phyloP scores from a whole-genome alignment of 306 rosid genomes.

The Cucurbita pepo region DNA sequence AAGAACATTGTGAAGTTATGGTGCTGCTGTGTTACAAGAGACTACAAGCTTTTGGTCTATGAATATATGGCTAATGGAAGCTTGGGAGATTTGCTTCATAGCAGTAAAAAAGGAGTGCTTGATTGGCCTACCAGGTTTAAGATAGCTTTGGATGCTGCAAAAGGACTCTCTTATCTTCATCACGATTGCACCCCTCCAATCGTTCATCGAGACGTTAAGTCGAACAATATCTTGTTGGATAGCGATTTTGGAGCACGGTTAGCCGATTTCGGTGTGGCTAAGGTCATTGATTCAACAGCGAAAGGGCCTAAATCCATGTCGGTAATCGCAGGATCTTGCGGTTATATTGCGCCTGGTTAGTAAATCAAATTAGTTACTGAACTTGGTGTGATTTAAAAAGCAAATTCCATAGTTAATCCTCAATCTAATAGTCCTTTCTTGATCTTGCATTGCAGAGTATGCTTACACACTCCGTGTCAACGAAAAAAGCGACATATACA shows the following conservation, averaged over 20 bases:
- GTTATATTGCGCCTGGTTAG: conserved; percentile 92
- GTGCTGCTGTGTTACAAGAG: conserved; percentile 76
- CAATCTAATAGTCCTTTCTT: not conserved
- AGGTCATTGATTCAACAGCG: conserved; percentile 58
- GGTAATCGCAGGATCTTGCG: conserved; percentile 79
- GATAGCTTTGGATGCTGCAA: conserved; percentile 76
- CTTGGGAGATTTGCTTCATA: conserved; percentile 66
- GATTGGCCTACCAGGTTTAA: conserved; percentile 90
- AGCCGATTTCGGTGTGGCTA: conserved; percentile 91
- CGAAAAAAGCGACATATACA: conserved; percentile 89
- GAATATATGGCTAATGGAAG: conserved; percentile 86
- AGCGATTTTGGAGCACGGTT: conserved; percentile 61
- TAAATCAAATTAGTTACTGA: not conserved
- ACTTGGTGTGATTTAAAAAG: not conserved
- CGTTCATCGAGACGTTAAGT: conserved; percentile 75
- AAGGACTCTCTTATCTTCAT: conserved; percentile 75
- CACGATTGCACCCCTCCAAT: conserved; percentile 75
- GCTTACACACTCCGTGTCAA: conserved; percentile 86
- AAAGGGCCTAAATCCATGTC: conserved; percentile 51
- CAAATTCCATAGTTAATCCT: not conserved
- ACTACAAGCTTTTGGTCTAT: conserved; percentile 52
- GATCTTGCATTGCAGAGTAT: conserved; percentile 41
- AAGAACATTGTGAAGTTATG: conserved; percentile 64
- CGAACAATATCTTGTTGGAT: conserved; percentile 82
- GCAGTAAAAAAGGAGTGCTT: conserved; percentile 41